These are phyloP conservation scores for Scheffersomyces segobiensis DNA, from an alignment of 1,139 yeast genomes.

Conservation along the genomic window DNA sequence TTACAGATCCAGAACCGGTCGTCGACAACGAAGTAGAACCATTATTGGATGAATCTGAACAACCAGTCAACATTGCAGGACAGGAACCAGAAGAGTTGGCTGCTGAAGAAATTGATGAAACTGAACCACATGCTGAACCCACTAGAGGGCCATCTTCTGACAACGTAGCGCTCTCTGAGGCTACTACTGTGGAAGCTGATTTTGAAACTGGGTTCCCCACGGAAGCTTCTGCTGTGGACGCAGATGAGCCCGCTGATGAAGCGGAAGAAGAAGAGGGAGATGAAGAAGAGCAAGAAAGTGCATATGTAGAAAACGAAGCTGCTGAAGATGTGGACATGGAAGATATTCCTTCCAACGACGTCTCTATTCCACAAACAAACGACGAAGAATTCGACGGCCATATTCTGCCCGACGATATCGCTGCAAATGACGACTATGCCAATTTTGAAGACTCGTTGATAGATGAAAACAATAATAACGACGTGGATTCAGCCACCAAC, in stretches of 20 bases:
- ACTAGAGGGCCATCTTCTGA: background rate
- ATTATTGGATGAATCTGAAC: background rate
- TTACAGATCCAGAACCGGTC: background rate
- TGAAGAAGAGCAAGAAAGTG: constrained; percentile 1
- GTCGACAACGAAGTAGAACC: background rate
- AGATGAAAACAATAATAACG: background rate
- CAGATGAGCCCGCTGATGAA: background rate
- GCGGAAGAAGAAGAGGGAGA: background rate
- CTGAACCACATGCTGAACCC: background rate
- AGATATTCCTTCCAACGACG: background rate
- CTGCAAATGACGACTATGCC: background rate
- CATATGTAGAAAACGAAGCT: background rate
- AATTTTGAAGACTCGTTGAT: background rate
- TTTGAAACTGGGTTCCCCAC: background rate
- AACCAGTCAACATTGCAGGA: background rate
- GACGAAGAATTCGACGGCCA: background rate
- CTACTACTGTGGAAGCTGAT: background rate
- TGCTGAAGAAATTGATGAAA: background rate
- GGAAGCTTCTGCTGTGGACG: background rate
- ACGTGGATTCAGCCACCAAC: background rate
- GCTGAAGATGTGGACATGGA: background rate
- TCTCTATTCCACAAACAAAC: background rate
- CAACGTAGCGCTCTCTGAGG: background rate
- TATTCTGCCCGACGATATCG: background rate
- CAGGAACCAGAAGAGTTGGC: constrained; percentile 1